These are phyloP conservation scores for Auricularia heimuer DNA, from an alignment of 768 basidiomycete species.

Conservation along the genomic window DNA sequence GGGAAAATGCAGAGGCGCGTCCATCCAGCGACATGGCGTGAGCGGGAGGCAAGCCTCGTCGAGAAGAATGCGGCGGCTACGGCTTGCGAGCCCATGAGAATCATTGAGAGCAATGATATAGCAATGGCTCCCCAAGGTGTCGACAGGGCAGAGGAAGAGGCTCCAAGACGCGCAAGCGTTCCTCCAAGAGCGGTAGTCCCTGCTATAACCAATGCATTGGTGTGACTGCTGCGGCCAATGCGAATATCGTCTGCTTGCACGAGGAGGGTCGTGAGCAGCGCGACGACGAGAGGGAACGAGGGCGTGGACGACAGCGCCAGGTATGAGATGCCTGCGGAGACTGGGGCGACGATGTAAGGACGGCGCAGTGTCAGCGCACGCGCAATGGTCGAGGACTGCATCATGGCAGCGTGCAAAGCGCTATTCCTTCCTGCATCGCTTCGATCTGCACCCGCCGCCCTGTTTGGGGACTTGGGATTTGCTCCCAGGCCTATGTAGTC, in stretches of 20 bases:
- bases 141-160: constrained; percentile 38
- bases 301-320: constrained; percentile 23
- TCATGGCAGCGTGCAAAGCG: too few relatives aligned
- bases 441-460: too few relatives aligned
- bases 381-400: too few relatives aligned
- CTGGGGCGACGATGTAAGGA: background rate
- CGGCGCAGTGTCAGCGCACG: background rate
- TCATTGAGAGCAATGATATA: constrained; percentile 39
- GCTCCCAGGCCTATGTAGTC: too few relatives aligned
- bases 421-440: too few relatives aligned
- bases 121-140: constrained; percentile 21
- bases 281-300: constrained; percentile 24
- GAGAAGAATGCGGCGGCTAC: constrained; percentile 21
- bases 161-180: background rate
- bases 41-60: constrained; percentile 26
- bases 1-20: constrained; percentile 52
- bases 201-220: background rate
- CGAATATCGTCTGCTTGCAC: constrained; percentile 7
- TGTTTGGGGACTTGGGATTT: too few relatives aligned
- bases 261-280: constrained; percentile 18
- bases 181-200: background rate
- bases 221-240: background rate
- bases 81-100: constrained; percentile 31
- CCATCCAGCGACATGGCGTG: constrained; percentile 23
- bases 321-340: background rate